phyloP scores from a whole-genome alignment of 169 alveolate genomes.

The Eimeria nieschulzi region DNA sequence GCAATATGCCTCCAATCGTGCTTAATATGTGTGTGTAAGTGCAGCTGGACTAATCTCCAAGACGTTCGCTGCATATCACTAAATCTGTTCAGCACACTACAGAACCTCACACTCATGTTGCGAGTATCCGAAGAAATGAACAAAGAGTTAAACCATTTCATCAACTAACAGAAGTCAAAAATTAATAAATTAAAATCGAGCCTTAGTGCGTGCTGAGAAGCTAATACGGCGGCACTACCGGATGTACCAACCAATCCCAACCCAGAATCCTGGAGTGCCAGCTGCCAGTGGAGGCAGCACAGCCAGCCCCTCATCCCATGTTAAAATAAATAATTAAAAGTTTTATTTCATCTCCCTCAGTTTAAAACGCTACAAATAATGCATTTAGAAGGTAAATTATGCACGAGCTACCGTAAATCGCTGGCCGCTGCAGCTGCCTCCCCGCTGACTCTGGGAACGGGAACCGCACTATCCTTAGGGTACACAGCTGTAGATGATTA shows the following conservation, averaged over 20 bases:
- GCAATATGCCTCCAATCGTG: not conserved
- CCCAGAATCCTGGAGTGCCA: too few species aligned
- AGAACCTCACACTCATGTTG: not conserved
- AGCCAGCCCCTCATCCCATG: too few species aligned
- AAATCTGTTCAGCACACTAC: not conserved
- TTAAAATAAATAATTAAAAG: too few species aligned
- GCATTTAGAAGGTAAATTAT: not conserved
- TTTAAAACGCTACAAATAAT: not conserved
- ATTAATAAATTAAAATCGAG: too few species aligned
- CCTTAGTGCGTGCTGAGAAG: too few species aligned
- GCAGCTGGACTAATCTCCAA: not conserved
- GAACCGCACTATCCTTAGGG: conserved; percentile 19
- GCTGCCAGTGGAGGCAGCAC: too few species aligned
- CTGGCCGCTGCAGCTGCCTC: not conserved
- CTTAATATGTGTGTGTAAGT: not conserved
- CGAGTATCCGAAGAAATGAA: too few species aligned
- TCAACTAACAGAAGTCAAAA: too few species aligned
- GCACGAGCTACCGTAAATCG: not conserved
- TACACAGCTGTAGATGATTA: not conserved
- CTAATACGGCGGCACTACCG: too few species aligned
- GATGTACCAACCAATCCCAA: too few species aligned
- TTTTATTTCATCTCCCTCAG: too few species aligned
- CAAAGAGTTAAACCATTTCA: too few species aligned
- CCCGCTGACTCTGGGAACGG: conserved; percentile 20
- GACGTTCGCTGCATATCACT: not conserved